Conservation (phyloP, 129 eudicot genomes). For the Pulicaria dysenterica region DNA sequence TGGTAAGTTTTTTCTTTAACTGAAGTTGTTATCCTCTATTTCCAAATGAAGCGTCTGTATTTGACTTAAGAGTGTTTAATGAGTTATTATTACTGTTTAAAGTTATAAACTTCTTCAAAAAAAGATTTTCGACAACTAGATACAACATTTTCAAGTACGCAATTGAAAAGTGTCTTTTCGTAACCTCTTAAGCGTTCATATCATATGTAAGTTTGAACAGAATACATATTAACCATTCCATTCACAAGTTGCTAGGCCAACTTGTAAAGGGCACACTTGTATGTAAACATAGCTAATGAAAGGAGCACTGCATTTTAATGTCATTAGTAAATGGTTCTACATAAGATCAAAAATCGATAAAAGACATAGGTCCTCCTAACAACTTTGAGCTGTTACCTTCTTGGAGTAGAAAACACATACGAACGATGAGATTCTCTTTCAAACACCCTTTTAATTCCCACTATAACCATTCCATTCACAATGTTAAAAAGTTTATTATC, state of each 20-base stretch:
- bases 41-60: not conserved
- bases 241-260: not conserved
- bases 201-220: constrained; percentile 6
- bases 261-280: not conserved
- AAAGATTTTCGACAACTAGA: constrained; percentile 1
- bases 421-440: not conserved
- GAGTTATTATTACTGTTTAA: not conserved
- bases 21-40: not conserved
- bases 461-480: not conserved
- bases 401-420: constrained; percentile 6
- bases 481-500: not conserved
- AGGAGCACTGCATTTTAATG: constrained; percentile 2
- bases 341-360: not conserved
- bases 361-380: not conserved
- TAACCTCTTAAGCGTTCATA: not conserved
- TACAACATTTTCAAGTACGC: not conserved
- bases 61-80: not conserved
- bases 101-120: not conserved
- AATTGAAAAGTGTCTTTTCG: not conserved
- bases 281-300: not conserved
- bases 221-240: not conserved
- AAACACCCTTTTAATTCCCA: constrained; percentile 5
- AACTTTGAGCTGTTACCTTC: not conserved
- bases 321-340: not conserved
- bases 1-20: constrained; percentile 1